Percentiles rank a stretch among this genome's conserved stretches.
Conservation (phyloP, 768 basidiomycete genomes). For the Amanita jacksonii region DNA sequence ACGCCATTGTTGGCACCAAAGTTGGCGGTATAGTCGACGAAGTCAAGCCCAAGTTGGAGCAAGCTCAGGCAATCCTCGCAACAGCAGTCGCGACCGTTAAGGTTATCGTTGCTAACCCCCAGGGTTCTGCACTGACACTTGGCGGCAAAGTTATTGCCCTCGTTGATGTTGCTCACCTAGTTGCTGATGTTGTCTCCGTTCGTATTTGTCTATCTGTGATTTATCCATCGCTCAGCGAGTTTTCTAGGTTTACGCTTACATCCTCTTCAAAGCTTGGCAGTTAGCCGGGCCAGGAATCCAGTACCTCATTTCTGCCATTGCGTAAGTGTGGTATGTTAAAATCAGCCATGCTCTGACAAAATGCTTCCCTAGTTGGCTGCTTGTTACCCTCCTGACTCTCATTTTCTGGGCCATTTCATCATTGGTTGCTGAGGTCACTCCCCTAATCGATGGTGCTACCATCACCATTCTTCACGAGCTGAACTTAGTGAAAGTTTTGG, state of each 20-base stretch:
- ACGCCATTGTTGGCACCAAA: not conserved
- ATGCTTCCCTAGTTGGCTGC: not conserved
- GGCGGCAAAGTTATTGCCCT: constrained; percentile 10
- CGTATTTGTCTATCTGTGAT: not conserved
- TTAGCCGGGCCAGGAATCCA: no score
- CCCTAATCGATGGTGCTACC: no score
- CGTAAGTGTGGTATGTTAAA: not conserved
- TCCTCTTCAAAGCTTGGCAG: not conserved
- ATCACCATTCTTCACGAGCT: no score
- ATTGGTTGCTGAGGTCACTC: no score
- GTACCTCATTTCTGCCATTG: not conserved
- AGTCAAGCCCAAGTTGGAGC: constrained; percentile 9
- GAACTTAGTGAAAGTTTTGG: no score
- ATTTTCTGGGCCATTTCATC: no score
- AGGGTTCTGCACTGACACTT: constrained; percentile 9
- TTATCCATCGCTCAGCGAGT: not conserved
- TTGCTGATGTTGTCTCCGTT: constrained; percentile 10
- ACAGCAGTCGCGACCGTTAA: constrained; percentile 10
- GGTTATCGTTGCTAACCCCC: constrained; percentile 9
- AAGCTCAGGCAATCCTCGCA: constrained; percentile 10
- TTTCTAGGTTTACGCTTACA: constrained; percentile 5
- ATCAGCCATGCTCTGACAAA: not conserved
- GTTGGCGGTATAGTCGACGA: constrained; percentile 8
- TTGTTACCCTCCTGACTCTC: not conserved
- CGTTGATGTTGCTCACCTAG: constrained; percentile 10